phyloP scores from a whole-genome alignment of 306 rosid genomes.

The Quercus suber region DNA sequence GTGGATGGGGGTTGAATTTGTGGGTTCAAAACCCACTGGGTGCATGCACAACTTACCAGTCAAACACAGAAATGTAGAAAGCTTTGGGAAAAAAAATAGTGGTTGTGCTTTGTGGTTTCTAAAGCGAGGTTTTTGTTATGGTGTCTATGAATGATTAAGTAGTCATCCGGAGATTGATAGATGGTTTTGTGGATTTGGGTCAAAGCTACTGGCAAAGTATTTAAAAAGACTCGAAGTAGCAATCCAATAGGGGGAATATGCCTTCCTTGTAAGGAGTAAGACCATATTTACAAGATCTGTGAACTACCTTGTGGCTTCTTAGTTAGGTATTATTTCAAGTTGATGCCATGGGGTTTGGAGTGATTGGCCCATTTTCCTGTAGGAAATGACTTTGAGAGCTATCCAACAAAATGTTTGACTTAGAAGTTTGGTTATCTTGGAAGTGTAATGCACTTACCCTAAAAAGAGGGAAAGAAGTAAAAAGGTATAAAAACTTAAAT shows the following conservation, averaged over 20 bases:
- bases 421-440: background rate
- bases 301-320: background rate
- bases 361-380: background rate
- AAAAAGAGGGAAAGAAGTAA: background rate
- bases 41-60: no score
- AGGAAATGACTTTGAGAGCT: slow-evolving; percentile 4
- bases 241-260: background rate
- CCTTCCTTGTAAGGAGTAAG: slow-evolving; percentile 3
- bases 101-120: slow-evolving; percentile 2
- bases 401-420: slow-evolving; percentile 3
- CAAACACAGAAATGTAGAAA: no score
- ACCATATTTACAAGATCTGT: slow-evolving; percentile 2
- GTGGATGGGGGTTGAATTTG: background rate
- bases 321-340: slow-evolving; percentile 3
- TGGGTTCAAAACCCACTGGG: no score
- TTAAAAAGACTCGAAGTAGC: background rate
- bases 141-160: background rate
- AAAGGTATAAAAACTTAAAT: no score
- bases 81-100: background rate
- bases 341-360: background rate
- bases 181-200: background rate
- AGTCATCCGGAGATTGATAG: background rate
- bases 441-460: background rate
- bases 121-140: background rate
- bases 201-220: background rate